Evolutionary conservation across 768 basidiomycete genomes (phyloP).

Genomic region (Trametes maxima): DNA sequence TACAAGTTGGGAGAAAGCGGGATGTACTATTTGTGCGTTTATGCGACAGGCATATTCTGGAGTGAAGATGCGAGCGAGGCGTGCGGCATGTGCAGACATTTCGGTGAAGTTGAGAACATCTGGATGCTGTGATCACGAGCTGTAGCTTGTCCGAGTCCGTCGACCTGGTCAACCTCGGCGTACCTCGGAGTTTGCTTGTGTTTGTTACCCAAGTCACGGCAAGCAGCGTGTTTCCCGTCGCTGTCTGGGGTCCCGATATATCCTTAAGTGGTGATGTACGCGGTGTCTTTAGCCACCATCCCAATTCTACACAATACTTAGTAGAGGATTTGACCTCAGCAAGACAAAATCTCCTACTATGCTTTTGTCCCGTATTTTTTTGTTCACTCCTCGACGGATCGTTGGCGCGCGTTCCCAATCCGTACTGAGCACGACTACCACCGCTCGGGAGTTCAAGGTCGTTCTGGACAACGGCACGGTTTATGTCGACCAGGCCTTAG

Average conservation of each 20-base stretch:
- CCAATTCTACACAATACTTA: no score
- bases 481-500: constrained; percentile 25
- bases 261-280: no score
- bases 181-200: no score
- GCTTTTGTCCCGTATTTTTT: not conserved
- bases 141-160: not conserved
- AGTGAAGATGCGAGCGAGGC: constrained; percentile 37
- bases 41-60: constrained; percentile 31
- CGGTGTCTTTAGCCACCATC: no score
- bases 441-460: constrained; percentile 27
- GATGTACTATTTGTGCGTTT: constrained; percentile 40
- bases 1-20: constrained; percentile 31
- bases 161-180: no score
- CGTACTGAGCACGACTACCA: constrained; percentile 8
- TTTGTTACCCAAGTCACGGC: no score
- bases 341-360: not conserved
- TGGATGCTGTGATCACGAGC: no score
- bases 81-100: constrained; percentile 27
- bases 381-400: not conserved
- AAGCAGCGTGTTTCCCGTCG: no score
- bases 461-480: constrained; percentile 26
- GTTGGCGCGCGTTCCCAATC: constrained; percentile 7
- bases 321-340: not conserved
- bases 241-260: no score
- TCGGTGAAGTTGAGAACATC: not conserved